Evolutionary conservation across 257 asterid species (phyloP).

Genomic region (Mentha longifolia): DNA sequence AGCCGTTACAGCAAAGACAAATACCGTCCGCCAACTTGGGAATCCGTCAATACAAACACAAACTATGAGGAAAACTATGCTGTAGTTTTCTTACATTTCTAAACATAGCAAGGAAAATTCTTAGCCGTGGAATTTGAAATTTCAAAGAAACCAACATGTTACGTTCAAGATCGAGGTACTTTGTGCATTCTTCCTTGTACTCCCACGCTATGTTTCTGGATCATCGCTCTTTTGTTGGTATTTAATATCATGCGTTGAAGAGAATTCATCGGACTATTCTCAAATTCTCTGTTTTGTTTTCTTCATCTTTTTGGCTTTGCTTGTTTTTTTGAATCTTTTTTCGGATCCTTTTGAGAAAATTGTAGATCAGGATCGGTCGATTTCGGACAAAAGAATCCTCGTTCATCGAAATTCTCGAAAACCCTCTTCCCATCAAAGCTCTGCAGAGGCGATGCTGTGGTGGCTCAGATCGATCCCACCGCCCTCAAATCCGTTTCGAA

Average conservation of each 20-base stretch:
- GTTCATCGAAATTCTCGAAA: slow-evolving; percentile 56
- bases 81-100: slow-evolving; percentile 31
- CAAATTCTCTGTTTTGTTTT: background rate
- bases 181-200: slow-evolving; percentile 31
- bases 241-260: slow-evolving; percentile 29
- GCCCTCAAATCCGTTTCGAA: slow-evolving; percentile 56
- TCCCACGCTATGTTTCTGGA: slow-evolving; percentile 21
- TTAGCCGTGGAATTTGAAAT: slow-evolving; percentile 39
- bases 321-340: too few relatives aligned
- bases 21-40: background rate
- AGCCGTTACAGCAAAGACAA: background rate
- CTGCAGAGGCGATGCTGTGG: slow-evolving; percentile 68
- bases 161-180: slow-evolving; percentile 78
- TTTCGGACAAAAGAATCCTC: slow-evolving; percentile 50
- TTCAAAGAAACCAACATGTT: slow-evolving; percentile 45
- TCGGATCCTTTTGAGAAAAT: slow-evolving; percentile 20
- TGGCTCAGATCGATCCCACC: slow-evolving; percentile 54
- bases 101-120: slow-evolving; percentile 43
- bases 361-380: slow-evolving; percentile 61
- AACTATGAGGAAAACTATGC: background rate
- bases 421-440: slow-evolving; percentile 69
- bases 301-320: background rate
- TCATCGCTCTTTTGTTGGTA: slow-evolving; percentile 33
- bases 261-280: slow-evolving; percentile 46
- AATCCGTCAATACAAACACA: background rate